Conservation (phyloP, 768 basidiomycete genomes). For the Clitopilus hobsonii region DNA sequence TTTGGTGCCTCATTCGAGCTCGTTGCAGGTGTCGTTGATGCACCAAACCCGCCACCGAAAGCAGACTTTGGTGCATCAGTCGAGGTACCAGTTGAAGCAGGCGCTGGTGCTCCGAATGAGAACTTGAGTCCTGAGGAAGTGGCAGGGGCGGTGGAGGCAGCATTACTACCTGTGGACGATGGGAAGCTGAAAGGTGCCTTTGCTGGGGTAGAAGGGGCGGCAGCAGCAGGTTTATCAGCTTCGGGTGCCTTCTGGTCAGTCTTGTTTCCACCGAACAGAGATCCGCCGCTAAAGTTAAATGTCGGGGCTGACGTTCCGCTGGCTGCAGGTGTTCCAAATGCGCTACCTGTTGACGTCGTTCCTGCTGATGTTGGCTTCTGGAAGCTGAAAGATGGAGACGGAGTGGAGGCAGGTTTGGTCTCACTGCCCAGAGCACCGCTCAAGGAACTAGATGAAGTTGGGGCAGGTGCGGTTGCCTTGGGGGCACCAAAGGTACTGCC, state of each 20-base stretch:
- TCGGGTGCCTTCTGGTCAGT: conserved; percentile 2
- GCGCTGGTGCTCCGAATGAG: conserved; percentile 7
- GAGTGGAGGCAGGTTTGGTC: conserved; percentile 16
- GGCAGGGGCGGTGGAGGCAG: not conserved
- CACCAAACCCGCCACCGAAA: conserved; percentile 5
- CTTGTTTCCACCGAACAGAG: conserved; percentile 9
- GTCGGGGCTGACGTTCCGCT: conserved; percentile 7
- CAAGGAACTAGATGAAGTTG: conserved; percentile 11
- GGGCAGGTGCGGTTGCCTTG: too few relatives aligned
- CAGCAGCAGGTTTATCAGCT: conserved; percentile 1
- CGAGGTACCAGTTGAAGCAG: conserved; percentile 6
- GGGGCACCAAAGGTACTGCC: too few relatives aligned
- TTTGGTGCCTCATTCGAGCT: conserved; percentile 13
- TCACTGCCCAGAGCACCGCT: conserved; percentile 15
- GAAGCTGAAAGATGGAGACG: conserved; percentile 16
- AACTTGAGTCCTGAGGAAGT: conserved; percentile 6
- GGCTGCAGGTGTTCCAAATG: not conserved
- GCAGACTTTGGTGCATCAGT: not conserved
- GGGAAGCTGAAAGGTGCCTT: conserved; percentile 5
- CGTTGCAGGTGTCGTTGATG: conserved; percentile 5
- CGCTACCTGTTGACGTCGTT: not conserved
- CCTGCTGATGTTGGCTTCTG: conserved; percentile 9
- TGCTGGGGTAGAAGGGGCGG: not conserved
- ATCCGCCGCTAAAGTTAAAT: conserved; percentile 11
- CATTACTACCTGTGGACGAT: not conserved